Conservation (phyloP, 192 early-diverging fungal species). For the Podila epigama region DNA sequence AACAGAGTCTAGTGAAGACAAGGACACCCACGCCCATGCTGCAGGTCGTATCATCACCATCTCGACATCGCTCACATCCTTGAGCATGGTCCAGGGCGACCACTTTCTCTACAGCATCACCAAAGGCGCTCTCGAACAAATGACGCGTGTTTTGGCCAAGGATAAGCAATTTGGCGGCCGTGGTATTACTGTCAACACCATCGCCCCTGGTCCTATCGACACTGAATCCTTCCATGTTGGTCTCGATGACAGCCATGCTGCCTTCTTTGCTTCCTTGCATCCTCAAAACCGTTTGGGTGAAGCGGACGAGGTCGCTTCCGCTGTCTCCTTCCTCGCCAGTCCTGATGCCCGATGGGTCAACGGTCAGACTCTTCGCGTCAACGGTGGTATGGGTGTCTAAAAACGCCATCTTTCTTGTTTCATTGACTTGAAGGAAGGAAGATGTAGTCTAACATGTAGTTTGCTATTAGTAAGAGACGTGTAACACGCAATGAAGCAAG, state of each 20-base stretch:
- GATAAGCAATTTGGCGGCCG: slow-evolving; percentile 13
- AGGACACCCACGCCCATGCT: not conserved
- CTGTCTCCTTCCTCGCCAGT: slow-evolving; percentile 17
- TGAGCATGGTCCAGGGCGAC: slow-evolving; percentile 9
- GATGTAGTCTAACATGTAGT: too few relatives aligned
- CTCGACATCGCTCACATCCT: slow-evolving; percentile 17
- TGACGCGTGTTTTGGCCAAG: slow-evolving; percentile 11
- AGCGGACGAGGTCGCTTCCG: not conserved
- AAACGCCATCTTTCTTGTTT: too few relatives aligned
- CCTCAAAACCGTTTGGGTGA: slow-evolving; percentile 16
- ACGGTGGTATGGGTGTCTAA: slow-evolving; percentile 36
- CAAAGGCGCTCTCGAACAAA: slow-evolving; percentile 13
- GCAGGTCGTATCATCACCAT: slow-evolving; percentile 45
- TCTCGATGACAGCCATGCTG: not conserved
- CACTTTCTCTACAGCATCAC: slow-evolving; percentile 8
- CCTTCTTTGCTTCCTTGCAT: not conserved
- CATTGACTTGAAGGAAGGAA: too few relatives aligned
- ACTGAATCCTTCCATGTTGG: not conserved
- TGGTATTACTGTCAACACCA: slow-evolving; percentile 12
- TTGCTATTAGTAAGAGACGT: too few relatives aligned
- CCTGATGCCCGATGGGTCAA: slow-evolving; percentile 25
- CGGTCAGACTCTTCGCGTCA: slow-evolving; percentile 29
- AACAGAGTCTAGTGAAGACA: not conserved
- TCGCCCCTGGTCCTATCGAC: slow-evolving; percentile 22
- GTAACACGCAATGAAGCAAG: too few relatives aligned